A percentile compares a stretch with the other conserved stretches of the same genome.
These are phyloP conservation scores for Umbelopsis isabellina DNA, from an alignment of 192 early-diverging fungal species.

Conservation along the genomic window DNA sequence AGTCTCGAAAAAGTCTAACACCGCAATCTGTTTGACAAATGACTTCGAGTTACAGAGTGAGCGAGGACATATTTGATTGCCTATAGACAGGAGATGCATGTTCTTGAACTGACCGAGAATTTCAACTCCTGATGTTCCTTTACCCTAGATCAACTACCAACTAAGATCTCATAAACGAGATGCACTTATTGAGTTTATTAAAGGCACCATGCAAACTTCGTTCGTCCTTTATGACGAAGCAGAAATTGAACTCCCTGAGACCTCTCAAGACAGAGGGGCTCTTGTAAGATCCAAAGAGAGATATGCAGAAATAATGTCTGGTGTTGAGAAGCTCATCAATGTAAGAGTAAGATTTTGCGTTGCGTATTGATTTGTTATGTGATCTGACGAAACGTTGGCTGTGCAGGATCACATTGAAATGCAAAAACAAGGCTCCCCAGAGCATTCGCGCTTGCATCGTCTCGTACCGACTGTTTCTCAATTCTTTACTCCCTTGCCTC, in stretches of 20 bases:
- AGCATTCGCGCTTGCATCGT: slow-evolving; percentile 75
- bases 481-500: slow-evolving; percentile 86
- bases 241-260: slow-evolving; percentile 33
- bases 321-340: slow-evolving; percentile 78
- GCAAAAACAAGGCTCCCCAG: slow-evolving; percentile 55
- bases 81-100: too few species aligned
- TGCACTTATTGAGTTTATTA: slow-evolving; percentile 91
- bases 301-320: slow-evolving; percentile 79
- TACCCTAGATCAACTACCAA: slow-evolving; percentile 51
- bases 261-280: slow-evolving; percentile 40
- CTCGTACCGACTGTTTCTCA: slow-evolving; percentile 80
- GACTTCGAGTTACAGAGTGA: slow-evolving; percentile 52
- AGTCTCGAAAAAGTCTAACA: too few species aligned
- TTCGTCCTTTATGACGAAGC: slow-evolving; percentile 73
- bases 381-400: slow-evolving; percentile 14
- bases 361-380: neutral
- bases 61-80: neutral
- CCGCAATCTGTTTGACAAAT: slow-evolving; percentile 17
- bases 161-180: slow-evolving; percentile 86
- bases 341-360: slow-evolving; percentile 38
- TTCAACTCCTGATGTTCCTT: neutral
- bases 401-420: slow-evolving; percentile 52
- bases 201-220: slow-evolving; percentile 81
- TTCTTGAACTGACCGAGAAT: too few species aligned
- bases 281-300: slow-evolving; percentile 66